phyloP scores from a whole-genome alignment of 75 land plant species.

The Ceratopteris richardii region DNA sequence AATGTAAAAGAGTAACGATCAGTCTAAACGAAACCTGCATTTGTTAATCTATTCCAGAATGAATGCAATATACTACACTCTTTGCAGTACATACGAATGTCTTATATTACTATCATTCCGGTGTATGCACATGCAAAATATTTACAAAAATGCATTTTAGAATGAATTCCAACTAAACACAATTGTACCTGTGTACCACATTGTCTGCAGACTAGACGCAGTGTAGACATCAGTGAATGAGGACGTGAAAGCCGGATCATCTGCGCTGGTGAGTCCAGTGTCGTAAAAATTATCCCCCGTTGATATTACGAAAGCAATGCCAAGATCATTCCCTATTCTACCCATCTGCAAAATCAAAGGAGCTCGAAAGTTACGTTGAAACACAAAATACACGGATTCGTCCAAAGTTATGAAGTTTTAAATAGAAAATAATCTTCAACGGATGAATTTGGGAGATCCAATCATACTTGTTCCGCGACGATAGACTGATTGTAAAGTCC shows the following conservation, averaged over 20 bases:
- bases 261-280: slow-evolving; percentile 37
- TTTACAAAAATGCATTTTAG: no score
- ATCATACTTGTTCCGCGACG: slow-evolving; percentile 14
- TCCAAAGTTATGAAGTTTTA: no score
- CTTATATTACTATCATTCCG: no score
- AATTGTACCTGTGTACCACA: slow-evolving; percentile 58
- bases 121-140: no score
- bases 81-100: no score
- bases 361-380: no score
- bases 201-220: slow-evolving; percentile 68
- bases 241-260: slow-evolving; percentile 41
- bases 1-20: not conserved
- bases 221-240: slow-evolving; percentile 75
- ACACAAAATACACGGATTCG: no score
- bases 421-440: no score
- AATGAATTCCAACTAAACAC: no score
- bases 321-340: slow-evolving; percentile 43
- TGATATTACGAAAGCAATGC: slow-evolving; percentile 65
- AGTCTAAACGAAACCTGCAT: not conserved
- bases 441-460: no score
- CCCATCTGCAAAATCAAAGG: slow-evolving; percentile 57
- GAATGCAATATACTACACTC: no score
- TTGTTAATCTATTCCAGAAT: no score
- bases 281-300: slow-evolving; percentile 90
- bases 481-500: slow-evolving; percentile 16